phyloP scores from a whole-genome alignment of 1,139 yeast genomes.

The Williopsis jadinii region DNA sequence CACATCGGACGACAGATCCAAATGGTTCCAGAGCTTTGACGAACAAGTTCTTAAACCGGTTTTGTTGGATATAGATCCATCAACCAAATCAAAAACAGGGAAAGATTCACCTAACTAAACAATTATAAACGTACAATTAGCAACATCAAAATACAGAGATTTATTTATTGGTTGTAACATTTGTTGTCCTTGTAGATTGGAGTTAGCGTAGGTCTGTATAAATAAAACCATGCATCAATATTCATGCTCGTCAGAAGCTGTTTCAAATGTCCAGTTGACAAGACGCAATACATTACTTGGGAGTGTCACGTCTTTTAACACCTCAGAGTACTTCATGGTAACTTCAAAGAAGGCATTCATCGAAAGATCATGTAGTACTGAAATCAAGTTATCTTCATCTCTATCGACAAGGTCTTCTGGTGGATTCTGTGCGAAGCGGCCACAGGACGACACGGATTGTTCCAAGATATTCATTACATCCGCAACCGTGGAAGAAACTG shows the following conservation, averaged over 20 bases:
- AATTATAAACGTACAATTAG: not conserved
- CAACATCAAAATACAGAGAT: not conserved
- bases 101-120: slow-evolving; percentile 3
- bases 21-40: slow-evolving; percentile 91
- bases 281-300: slow-evolving; percentile 56
- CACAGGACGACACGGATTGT: slow-evolving; percentile 48
- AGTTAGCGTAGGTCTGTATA: not conserved
- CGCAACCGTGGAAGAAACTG: slow-evolving; percentile 46
- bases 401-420: slow-evolving; percentile 21
- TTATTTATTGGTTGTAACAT: not conserved
- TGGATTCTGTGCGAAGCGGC: slow-evolving; percentile 35
- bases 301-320: slow-evolving; percentile 55
- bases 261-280: slow-evolving; percentile 68
- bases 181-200: not conserved
- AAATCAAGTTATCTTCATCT: slow-evolving; percentile 36
- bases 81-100: slow-evolving; percentile 7
- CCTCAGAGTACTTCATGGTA: slow-evolving; percentile 53
- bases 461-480: slow-evolving; percentile 55
- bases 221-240: not conserved
- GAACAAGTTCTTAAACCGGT: slow-evolving; percentile 96
- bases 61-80: slow-evolving; percentile 48
- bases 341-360: slow-evolving; percentile 58
- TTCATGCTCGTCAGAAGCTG: slow-evolving; percentile 32
- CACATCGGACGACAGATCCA: slow-evolving; percentile 35
- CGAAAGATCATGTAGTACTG: slow-evolving; percentile 53